These are phyloP conservation scores for Chlorella sorokiniana DNA, from an alignment of 139 green algal genomes.

Conservation along the genomic window DNA sequence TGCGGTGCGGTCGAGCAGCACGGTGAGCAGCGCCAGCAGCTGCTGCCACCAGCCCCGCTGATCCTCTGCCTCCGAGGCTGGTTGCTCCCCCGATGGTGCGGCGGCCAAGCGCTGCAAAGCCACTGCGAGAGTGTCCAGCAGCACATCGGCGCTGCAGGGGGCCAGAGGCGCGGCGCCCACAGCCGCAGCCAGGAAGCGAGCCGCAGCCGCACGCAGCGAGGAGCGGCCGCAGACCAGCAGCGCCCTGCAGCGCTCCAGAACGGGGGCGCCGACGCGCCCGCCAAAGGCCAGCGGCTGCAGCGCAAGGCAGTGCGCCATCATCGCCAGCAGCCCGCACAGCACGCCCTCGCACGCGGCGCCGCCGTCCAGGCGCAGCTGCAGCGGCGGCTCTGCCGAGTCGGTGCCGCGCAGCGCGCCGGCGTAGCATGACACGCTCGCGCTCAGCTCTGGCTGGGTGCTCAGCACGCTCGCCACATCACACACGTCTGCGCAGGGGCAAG, in stretches of 20 bases:
- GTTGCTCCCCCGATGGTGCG: background rate
- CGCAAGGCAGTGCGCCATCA: conserved; percentile 12
- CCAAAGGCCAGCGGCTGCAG: conserved; percentile 20
- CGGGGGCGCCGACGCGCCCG: background rate
- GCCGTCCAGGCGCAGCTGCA: conserved; percentile 20
- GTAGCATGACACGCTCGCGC: conserved; percentile 14
- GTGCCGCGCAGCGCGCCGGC: conserved; percentile 10
- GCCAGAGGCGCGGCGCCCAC: background rate
- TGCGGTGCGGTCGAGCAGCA: conserved; percentile 1
- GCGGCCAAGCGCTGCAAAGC: background rate
- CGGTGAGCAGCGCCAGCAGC: conserved; percentile 19
- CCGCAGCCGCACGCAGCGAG: background rate
- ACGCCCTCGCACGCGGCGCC: conserved; percentile 11
- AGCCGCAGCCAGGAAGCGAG: background rate
- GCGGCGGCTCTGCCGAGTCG: conserved; percentile 9
- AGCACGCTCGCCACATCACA: conserved; percentile 22
- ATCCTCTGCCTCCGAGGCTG: background rate
- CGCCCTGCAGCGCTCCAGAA: background rate
- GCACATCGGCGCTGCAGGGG: background rate
- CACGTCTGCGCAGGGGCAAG: background rate
- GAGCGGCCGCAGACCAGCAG: conserved; percentile 21
- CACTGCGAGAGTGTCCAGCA: conserved; percentile 11
- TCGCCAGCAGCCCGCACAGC: conserved; percentile 16
- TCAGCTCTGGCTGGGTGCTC: conserved; percentile 23
- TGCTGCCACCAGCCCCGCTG: conserved; percentile 17